Percentiles rank a stretch among this genome's conserved stretches.
These are phyloP conservation scores for Ophiocordyceps camponoti-saundersi DNA, from an alignment of 2,329 filamentous ascomycete genomes.

Conservation along the genomic window DNA sequence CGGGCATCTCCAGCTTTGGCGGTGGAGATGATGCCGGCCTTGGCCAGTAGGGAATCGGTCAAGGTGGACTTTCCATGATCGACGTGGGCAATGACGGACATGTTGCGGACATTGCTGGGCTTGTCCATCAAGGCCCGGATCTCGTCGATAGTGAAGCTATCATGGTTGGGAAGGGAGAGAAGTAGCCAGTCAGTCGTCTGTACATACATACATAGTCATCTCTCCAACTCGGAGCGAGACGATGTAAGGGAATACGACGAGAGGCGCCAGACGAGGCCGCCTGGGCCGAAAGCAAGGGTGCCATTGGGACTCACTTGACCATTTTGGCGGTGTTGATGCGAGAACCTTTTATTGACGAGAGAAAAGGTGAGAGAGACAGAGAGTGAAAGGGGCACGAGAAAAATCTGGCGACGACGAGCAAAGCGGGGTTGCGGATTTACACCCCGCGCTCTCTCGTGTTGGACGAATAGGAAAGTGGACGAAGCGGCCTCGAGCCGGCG, in stretches of 20 bases:
- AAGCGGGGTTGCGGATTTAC: conserved; percentile 29
- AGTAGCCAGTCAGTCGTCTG: conserved; percentile 27
- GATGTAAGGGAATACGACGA: conserved; percentile 4
- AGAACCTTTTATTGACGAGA: conserved; percentile 18
- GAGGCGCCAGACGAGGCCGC: not conserved
- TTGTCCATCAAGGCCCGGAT: conserved; percentile 66
- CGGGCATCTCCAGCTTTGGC: conserved; percentile 92
- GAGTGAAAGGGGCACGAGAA: conserved; percentile 1
- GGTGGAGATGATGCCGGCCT: conserved; percentile 98
- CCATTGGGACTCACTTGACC: conserved; percentile 75
- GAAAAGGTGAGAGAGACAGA: too few relatives aligned
- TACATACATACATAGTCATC: too few relatives aligned
- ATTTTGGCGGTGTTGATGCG: conserved; percentile 75
- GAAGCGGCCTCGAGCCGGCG: not conserved
- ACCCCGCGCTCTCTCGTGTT: conserved; percentile 17
- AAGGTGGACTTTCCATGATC: conserved; percentile 99
- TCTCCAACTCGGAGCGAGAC: conserved; percentile 25
- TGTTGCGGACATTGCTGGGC: conserved; percentile 70
- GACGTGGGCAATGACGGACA: conserved; percentile 99
- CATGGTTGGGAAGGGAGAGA: conserved; percentile 9
- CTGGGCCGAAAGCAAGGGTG: not conserved
- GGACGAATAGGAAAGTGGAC: conserved; percentile 1
- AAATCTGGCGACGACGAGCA: conserved; percentile 11
- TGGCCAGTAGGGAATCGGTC: conserved; percentile 97
- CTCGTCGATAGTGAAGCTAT: conserved; percentile 97